Base-by-base conservation (phyloP, 2,329 filamentous ascomycete species). In the Akanthomyces dipterigenus region DNA sequence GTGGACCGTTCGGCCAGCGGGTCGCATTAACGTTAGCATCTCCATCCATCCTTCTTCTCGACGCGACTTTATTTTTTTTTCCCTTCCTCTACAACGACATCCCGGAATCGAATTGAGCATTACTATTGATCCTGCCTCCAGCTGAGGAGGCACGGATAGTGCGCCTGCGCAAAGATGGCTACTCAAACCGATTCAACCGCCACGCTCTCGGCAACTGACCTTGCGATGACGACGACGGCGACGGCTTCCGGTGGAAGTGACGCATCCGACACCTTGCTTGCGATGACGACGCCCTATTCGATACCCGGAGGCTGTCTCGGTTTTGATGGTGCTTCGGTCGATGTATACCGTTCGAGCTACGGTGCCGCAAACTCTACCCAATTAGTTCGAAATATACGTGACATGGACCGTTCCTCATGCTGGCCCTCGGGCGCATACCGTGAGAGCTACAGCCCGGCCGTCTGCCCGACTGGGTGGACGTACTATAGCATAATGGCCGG, bases 391-490 rank as follows among this genome's bases (percentile, higher is more conserved):
- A 40, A 49, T 14, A 6, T 40, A 5, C 11, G 49, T 4, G 31
- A 38, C n/a, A 26, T 50, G 5, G 22, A 12, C 31, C 6, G 9
- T 20, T 11, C 20, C 4, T 50, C 53, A 18, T 62, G 60, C 36
- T 53, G 34, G 43, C 60, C 60, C 24, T 26, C n/a, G 3, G 53
- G 53, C 20, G 24, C 24, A 18, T 24, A 11, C 26, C 22, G 12
- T 14, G 45, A 18, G 3, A 34, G 12, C 11, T 62, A 50, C 28
- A 50, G 43, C n/a, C 60, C 60, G 26, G 60, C 20, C 16, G 60
- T 62, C 45, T 62, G 60, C 38, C 60, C 60, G 11, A 36, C 18
- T 12, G 60, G 53, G 22, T 62, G 60, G 60, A 62, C 53, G 8
- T 62, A 62, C 24, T 62, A 57, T 22, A 62, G 45, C 28, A 53